These are phyloP conservation scores for Claviceps sp. DNA, from an alignment of 2,329 filamentous ascomycete species.

Conservation along the genomic window DNA sequence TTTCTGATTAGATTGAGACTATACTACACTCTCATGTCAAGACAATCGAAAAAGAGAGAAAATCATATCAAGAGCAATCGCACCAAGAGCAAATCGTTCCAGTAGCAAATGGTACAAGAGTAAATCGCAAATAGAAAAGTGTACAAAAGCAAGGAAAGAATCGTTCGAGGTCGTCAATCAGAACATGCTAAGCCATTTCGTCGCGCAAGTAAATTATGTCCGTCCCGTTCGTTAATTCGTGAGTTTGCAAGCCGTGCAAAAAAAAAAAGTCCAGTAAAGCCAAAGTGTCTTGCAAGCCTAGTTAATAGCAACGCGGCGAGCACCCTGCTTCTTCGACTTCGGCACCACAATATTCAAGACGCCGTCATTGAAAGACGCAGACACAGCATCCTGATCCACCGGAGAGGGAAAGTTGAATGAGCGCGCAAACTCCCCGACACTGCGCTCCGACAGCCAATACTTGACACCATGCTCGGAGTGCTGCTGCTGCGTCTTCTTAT, in stretches of 20 bases:
- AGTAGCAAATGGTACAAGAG: too few species aligned
- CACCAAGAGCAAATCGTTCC: too few species aligned
- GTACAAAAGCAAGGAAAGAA: neutral
- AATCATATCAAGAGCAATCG: too few species aligned
- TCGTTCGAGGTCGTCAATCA: too few species aligned
- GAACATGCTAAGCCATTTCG: neutral
- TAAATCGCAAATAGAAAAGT: too few species aligned
- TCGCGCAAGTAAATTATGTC: neutral
- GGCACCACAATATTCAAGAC: conserved; percentile 49
- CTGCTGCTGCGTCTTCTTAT: conserved; percentile 4
- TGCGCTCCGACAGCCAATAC: conserved; percentile 55
- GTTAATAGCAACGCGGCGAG: conserved; percentile 13
- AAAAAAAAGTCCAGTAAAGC: neutral
- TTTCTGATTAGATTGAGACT: too few species aligned
- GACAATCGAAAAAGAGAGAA: too few species aligned
- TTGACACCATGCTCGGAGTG: conserved; percentile 26
- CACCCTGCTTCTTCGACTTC: conserved; percentile 17
- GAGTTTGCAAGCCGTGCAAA: neutral
- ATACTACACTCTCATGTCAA: too few species aligned
- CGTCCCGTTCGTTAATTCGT: neutral
- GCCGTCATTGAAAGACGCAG: conserved; percentile 47
- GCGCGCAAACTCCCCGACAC: conserved; percentile 49
- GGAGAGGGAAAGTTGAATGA: conserved; percentile 50
- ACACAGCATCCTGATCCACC: conserved; percentile 45
- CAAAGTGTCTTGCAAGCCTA: neutral